phyloP scores from a whole-genome alignment of 2,329 filamentous ascomycete species.

The Periconia sp. region DNA sequence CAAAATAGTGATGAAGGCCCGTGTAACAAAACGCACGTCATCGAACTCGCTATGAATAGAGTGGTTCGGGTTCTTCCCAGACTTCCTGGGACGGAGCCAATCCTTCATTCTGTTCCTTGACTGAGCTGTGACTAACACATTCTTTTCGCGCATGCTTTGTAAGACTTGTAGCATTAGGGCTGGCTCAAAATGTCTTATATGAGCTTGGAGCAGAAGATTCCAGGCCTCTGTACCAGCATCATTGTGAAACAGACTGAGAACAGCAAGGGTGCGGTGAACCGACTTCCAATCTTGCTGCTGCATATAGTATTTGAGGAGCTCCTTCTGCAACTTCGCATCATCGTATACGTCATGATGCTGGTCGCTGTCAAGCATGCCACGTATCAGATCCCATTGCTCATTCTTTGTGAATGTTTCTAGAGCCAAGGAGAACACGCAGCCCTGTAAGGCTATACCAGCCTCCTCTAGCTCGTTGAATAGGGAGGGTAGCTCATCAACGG shows the following conservation, averaged over 20 bases:
- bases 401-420: conserved; percentile 68
- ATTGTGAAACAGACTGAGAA: conserved; percentile 55
- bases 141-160: conserved; percentile 57
- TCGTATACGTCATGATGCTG: conserved; percentile 70
- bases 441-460: conserved; percentile 67
- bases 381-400: conserved; percentile 60
- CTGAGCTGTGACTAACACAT: conserved; percentile 49
- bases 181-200: conserved; percentile 37
- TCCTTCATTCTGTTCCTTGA: conserved; percentile 51
- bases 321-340: conserved; percentile 60
- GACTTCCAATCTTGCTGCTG: conserved; percentile 57
- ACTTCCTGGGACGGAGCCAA: conserved; percentile 47
- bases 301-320: conserved; percentile 60
- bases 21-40: conserved; percentile 54
- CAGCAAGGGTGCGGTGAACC: conserved; percentile 62
- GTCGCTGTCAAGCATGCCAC: conserved; percentile 63
- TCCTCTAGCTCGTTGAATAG: conserved; percentile 67
- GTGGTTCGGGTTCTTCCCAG: conserved; percentile 42
- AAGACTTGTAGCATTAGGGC: conserved; percentile 42
- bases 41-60: conserved; percentile 29
- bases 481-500: conserved; percentile 60
- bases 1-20: conserved; percentile 56
- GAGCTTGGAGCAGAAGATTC: conserved; percentile 56
- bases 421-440: conserved; percentile 69
- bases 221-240: conserved; percentile 47